These are phyloP conservation scores for Fusarium sp. DNA, from an alignment of 2,329 filamentous ascomycete genomes.

Conservation along the genomic window DNA sequence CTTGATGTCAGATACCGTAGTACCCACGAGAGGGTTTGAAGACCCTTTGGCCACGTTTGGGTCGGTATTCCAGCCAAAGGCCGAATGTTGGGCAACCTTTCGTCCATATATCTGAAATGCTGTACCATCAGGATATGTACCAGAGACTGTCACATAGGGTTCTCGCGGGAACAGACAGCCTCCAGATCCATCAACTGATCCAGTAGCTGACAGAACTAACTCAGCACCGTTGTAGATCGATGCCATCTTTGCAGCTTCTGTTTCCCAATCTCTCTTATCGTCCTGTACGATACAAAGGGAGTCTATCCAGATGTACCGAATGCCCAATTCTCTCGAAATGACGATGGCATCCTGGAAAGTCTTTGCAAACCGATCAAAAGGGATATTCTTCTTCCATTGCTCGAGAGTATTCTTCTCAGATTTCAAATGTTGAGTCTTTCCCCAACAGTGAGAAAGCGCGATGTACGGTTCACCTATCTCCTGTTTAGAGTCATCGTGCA, in stretches of 20 bases:
- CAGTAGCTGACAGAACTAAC: slow-evolving; percentile 44
- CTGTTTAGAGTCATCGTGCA: slow-evolving; percentile 21
- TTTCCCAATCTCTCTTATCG: slow-evolving; percentile 44
- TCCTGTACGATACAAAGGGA: slow-evolving; percentile 48
- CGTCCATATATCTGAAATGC: slow-evolving; percentile 38
- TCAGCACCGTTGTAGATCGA: slow-evolving; percentile 46
- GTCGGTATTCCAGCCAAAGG: slow-evolving; percentile 32
- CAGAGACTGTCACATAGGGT: slow-evolving; percentile 21
- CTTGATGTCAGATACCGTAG: background rate
- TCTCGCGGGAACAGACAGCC: slow-evolving; percentile 42
- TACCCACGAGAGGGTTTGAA: slow-evolving; percentile 13
- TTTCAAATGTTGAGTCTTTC: slow-evolving; percentile 23
- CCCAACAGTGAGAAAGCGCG: slow-evolving; percentile 45
- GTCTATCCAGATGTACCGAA: slow-evolving; percentile 48
- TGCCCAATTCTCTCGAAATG: slow-evolving; percentile 36
- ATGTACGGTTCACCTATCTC: slow-evolving; percentile 31
- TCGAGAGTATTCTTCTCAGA: slow-evolving; percentile 25
- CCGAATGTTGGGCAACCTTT: slow-evolving; percentile 8
- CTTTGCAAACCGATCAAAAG: slow-evolving; percentile 22
- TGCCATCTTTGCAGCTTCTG: slow-evolving; percentile 47
- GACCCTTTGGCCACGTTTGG: slow-evolving; percentile 17
- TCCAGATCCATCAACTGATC: slow-evolving; percentile 28
- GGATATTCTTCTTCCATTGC: slow-evolving; percentile 38
- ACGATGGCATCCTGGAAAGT: slow-evolving; percentile 41
- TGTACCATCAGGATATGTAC: slow-evolving; percentile 17